A percentile compares a stretch with the other conserved stretches of the same genome.
Conservation (phyloP, 306 rosid genomes). For the Begonia fuchsioides region DNA sequence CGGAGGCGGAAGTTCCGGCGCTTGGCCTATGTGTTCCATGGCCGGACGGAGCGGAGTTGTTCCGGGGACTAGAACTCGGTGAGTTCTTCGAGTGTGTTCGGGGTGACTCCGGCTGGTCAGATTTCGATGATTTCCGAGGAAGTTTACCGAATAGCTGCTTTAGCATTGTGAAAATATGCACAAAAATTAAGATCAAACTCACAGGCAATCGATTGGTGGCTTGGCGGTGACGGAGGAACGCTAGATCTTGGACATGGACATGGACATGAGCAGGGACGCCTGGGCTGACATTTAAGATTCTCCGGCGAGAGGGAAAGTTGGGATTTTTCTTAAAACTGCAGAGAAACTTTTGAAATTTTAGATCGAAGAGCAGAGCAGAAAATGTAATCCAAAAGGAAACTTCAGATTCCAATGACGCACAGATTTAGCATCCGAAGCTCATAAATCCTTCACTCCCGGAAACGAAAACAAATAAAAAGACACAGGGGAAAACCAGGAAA, state of each 20-base stretch:
- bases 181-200: conserved; percentile 29
- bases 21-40: conserved; percentile 23
- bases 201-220: conserved; percentile 11
- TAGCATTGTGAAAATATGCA: conserved; percentile 42
- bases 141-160: conserved; percentile 80
- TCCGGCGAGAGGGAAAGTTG: too few species aligned
- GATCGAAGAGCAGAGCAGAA: background rate
- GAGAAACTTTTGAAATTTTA: conserved; percentile 6
- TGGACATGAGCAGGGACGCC: conserved; percentile 12
- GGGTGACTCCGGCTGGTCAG: conserved; percentile 42
- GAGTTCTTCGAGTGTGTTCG: conserved; percentile 24
- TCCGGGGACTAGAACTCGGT: conserved; percentile 29
- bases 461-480: background rate
- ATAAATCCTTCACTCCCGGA: background rate
- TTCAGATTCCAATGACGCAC: background rate
- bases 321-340: background rate
- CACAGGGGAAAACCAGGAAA: background rate
- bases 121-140: conserved; percentile 56
- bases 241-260: conserved; percentile 40
- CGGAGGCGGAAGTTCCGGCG: conserved; percentile 24
- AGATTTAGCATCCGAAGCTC: background rate
- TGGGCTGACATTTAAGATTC: conserved; percentile 12
- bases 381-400: background rate
- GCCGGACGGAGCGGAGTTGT: conserved; percentile 17
- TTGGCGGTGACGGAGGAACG: conserved; percentile 24